phyloP scores from a whole-genome alignment of 192 early-diverging fungal species.

The Backusella tarrabulga region DNA sequence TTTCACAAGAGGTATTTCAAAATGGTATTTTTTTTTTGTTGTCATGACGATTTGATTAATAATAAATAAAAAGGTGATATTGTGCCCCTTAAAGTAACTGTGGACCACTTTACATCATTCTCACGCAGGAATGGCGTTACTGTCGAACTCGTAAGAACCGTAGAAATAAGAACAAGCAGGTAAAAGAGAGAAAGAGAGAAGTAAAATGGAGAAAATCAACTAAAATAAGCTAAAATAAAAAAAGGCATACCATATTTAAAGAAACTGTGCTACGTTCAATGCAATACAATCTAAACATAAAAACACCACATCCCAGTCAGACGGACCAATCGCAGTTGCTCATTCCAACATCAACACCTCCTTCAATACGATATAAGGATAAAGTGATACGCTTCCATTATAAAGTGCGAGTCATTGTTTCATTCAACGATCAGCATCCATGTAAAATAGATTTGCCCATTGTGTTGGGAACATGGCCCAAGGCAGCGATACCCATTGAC shows the following conservation, averaged over 20 bases:
- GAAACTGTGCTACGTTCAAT: background rate
- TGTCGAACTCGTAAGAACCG: slow-evolving; percentile 19
- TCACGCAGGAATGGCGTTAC: slow-evolving; percentile 12
- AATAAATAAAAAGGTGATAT: slow-evolving; percentile 3
- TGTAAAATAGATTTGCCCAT: slow-evolving; percentile 30
- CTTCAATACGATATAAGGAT: slow-evolving; percentile 20
- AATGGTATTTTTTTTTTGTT: background rate
- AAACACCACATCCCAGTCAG: slow-evolving; percentile 16
- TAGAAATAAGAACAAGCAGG: slow-evolving; percentile 25
- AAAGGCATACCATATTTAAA: slow-evolving; percentile 11
- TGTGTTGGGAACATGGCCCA: slow-evolving; percentile 36
- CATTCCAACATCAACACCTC: slow-evolving; percentile 34
- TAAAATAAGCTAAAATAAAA: background rate
- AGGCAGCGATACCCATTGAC: slow-evolving; percentile 37
- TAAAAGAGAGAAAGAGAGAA: background rate
- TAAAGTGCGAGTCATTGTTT: slow-evolving; percentile 20
- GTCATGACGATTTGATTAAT: background rate
- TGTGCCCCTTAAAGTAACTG: background rate
- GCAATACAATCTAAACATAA: slow-evolving; percentile 14
- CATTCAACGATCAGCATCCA: slow-evolving; percentile 2
- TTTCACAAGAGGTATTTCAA: slow-evolving; percentile 35
- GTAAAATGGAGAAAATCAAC: background rate
- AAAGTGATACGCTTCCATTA: slow-evolving; percentile 27
- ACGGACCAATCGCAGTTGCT: slow-evolving; percentile 15
- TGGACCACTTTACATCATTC: slow-evolving; percentile 18